Evolutionary conservation across 371 early-diverging fungal genomes (phyloP), one percentile per base, ranked within the genome.

Genomic region (Circinella umbellata): DNA sequence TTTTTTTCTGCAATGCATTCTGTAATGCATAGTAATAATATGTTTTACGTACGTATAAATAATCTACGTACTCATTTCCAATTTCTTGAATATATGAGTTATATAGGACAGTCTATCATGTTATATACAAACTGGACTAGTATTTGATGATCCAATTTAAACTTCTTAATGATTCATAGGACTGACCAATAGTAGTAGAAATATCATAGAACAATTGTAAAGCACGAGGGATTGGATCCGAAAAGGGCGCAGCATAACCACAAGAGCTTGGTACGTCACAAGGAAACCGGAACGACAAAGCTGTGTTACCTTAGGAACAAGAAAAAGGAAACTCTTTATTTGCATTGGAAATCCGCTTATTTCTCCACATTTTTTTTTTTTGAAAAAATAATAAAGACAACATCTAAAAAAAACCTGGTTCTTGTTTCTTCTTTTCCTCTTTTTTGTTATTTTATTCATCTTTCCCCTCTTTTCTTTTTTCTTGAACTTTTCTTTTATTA

Each of bases 201-300:
- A 27, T 27, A 27, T 27, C 27, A 27, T 27, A 27, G 27, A 27
- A 27, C 27, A 27, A 27, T 27, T 27, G 27, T 47, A 34, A 34
- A 63, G 10, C 42, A 63, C 63, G 47, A 63, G 63, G 47, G 46
- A 63, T 39, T 57, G 1, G 57, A 63, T 63, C 42, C 63, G 47
- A 63, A 63, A 47, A 34, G 47, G 47, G 63, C 63, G 63, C 39
- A 61, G 61, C 34, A 15, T 14, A 27, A 27, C 10, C 61, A 38
- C 34, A 9, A 61, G 61, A 5, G 51, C 27, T 57, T 27, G 57
- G 57, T 57, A 57, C 57, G 57, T 57, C 57, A 57, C 27, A 20
- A 57, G 42, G 57, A 34, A 57, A n/a, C 57, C 20, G 57, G 57
- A 57, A 57, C 42, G 3, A 8, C 57, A 57, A 27, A 57, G 57